Evolutionary conservation across 305 asterid species (phyloP).

Genomic region (Fraxinus paxiana): DNA sequence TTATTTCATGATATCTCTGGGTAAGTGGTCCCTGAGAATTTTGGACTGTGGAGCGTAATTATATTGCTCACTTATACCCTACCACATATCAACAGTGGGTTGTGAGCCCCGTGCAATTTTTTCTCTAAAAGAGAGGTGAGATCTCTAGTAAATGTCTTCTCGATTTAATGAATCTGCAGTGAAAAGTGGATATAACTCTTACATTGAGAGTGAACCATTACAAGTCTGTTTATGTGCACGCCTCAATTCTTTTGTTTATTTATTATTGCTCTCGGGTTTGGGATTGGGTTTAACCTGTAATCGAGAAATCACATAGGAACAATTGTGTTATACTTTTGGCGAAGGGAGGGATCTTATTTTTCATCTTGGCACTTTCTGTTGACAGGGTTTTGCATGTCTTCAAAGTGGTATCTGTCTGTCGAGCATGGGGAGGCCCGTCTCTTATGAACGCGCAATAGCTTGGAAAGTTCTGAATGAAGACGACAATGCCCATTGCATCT

Average conservation of each 20-base stretch:
- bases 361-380: background rate
- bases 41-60: background rate
- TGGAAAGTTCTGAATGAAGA: constrained; percentile 92
- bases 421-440: constrained; percentile 90
- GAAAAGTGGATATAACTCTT: background rate
- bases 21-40: background rate
- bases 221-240: background rate
- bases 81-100: background rate
- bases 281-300: background rate
- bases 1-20: background rate
- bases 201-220: background rate
- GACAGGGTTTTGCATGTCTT: constrained; percentile 81
- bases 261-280: background rate
- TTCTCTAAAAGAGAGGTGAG: background rate
- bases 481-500: constrained; percentile 70
- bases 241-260: background rate
- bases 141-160: background rate
- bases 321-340: background rate
- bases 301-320: background rate
- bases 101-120: background rate
- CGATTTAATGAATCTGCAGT: background rate
- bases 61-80: background rate
- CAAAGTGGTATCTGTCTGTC: constrained; percentile 91
- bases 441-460: constrained; percentile 87
- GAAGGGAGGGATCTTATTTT: background rate